phyloP scores from a whole-genome alignment of 257 asterid species.

The Buddleja alternifolia region DNA sequence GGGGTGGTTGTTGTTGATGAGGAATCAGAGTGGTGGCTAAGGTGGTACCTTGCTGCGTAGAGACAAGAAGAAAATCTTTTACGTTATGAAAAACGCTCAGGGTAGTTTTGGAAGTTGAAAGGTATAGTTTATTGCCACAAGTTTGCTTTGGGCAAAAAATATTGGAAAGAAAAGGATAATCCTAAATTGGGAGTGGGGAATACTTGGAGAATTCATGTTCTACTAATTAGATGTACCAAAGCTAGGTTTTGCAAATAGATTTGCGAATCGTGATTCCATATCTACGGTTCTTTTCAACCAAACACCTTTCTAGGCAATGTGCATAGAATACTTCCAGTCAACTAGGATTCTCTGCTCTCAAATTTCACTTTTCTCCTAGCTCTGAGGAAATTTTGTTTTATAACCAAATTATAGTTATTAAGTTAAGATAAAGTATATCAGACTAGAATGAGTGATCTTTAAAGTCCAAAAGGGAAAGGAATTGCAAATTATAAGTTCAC shows the following conservation, averaged over 20 bases:
- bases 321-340: neutral
- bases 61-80: neutral
- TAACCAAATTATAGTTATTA: neutral
- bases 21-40: neutral
- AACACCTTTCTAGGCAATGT: neutral
- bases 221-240: neutral
- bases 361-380: neutral
- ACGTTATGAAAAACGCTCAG: neutral
- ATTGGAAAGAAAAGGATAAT: neutral
- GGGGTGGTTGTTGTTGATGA: too few relatives aligned
- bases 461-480: slow-evolving; percentile 12
- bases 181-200: neutral
- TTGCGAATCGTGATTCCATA: neutral
- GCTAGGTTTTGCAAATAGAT: neutral
- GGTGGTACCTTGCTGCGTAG: neutral
- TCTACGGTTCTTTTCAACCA: neutral
- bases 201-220: neutral
- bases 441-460: slow-evolving; percentile 2
- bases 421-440: slow-evolving; percentile 7
- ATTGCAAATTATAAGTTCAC: neutral
- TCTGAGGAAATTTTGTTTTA: neutral
- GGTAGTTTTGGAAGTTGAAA: slow-evolving; percentile 5
- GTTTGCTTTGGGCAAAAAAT: neutral
- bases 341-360: neutral
- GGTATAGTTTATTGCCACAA: neutral